Conservation (phyloP, 805 yeast genomes). For the Clavispora asparagi region DNA sequence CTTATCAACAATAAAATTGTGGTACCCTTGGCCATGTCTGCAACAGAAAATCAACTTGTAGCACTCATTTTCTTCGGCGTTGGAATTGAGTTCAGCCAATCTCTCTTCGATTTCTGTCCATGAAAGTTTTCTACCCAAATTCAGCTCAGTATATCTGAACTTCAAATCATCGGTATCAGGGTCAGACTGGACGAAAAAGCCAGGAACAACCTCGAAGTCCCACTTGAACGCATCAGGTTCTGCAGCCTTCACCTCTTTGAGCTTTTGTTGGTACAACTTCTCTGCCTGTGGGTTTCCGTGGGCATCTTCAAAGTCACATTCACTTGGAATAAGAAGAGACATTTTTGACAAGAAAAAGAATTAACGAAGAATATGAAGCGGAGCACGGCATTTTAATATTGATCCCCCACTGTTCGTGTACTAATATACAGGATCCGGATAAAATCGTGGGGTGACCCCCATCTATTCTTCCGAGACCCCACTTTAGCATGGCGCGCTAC, state of each 20-base stretch:
- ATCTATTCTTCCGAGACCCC: background rate
- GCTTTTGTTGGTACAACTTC: conserved; percentile 4
- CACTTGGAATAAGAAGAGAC: conserved; percentile 22
- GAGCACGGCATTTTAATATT: background rate
- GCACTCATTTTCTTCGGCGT: conserved; percentile 29
- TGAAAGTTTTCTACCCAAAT: conserved; percentile 39
- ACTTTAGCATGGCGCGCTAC: background rate
- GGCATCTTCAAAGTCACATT: conserved; percentile 22
- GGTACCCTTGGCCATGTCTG: conserved; percentile 70
- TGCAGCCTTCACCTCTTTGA: background rate
- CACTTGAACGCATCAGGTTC: conserved; percentile 20
- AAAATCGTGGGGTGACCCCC: background rate
- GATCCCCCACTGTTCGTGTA: background rate
- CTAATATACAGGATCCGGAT: background rate
- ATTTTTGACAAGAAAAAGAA: background rate
- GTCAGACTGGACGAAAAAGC: conserved; percentile 47
- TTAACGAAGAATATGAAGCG: background rate
- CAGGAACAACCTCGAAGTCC: conserved; percentile 44
- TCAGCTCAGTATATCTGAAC: conserved; percentile 39
- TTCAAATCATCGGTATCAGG: conserved; percentile 38
- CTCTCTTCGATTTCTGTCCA: conserved; percentile 37
- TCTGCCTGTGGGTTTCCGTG: conserved; percentile 13
- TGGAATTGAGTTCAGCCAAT: conserved; percentile 30
- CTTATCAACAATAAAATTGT: conserved; percentile 49
- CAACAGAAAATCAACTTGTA: conserved; percentile 52